phyloP scores from a whole-genome alignment of 345 rosid species.

The Cardamine chenopodiifolia region DNA sequence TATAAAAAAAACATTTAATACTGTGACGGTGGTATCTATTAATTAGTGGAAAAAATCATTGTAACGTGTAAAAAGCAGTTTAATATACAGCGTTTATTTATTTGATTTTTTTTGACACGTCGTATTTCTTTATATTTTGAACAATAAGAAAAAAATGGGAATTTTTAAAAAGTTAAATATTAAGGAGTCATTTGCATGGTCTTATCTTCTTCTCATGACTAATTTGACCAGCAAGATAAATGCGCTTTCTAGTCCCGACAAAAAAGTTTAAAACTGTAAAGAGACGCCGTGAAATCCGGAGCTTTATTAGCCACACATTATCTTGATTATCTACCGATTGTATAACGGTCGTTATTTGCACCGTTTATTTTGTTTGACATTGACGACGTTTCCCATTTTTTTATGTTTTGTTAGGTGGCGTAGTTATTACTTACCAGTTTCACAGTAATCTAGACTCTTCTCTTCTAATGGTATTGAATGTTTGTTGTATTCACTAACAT shows the following conservation, averaged over 20 bases:
- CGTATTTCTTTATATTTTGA: background rate
- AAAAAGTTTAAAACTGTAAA: slow-evolving; percentile 4
- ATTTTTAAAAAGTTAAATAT: background rate
- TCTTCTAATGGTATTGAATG: slow-evolving; percentile 29
- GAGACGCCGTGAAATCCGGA: slow-evolving; percentile 42
- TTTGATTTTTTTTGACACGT: background rate
- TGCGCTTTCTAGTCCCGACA: slow-evolving; percentile 39
- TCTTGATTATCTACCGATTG: slow-evolving; percentile 12
- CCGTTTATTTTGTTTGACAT: slow-evolving; percentile 11
- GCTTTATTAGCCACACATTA: slow-evolving; percentile 20
- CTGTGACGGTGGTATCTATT: slow-evolving; percentile 22
- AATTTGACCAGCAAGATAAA: slow-evolving; percentile 25
- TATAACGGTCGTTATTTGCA: slow-evolving; percentile 27
- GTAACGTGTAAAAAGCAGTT: slow-evolving; percentile 29
- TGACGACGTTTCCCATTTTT: background rate
- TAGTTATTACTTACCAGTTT: slow-evolving; percentile 15
- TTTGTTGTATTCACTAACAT: slow-evolving; percentile 25
- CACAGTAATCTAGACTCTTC: slow-evolving; percentile 30
- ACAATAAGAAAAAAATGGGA: background rate
- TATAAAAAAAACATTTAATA: background rate
- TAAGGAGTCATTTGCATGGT: slow-evolving; percentile 16
- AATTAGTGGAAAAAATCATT: slow-evolving; percentile 18
- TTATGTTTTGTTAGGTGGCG: background rate
- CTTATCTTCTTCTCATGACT: slow-evolving; percentile 1
- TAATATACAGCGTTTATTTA: background rate